Conservation (phyloP, 352 stramenopile species). For the Globisporangium solare region DNA sequence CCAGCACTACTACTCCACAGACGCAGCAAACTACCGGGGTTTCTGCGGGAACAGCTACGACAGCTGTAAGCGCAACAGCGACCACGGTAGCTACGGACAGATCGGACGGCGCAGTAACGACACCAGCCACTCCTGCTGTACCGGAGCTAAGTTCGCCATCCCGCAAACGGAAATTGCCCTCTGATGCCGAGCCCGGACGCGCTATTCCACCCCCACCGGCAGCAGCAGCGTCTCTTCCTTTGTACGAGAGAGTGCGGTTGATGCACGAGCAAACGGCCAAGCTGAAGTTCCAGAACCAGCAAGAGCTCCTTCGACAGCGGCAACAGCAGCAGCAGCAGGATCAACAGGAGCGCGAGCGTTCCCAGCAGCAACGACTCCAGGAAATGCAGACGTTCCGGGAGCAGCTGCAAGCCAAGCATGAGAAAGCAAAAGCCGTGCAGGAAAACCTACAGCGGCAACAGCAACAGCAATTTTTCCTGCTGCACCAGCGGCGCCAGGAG, state of each 20-base stretch:
- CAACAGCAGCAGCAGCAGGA: constrained; percentile 4
- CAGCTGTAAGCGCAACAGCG: no score
- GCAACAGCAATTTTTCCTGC: constrained; percentile 8
- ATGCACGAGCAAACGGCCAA: constrained; percentile 31
- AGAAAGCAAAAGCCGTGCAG: constrained; percentile 8
- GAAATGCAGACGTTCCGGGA: constrained; percentile 4
- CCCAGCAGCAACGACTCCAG: constrained; percentile 7
- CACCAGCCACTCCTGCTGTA: background rate
- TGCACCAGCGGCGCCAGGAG: constrained; percentile 10
- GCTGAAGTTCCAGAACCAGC: constrained; percentile 8
- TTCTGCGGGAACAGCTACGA: background rate
- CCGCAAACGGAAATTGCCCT: constrained; percentile 24
- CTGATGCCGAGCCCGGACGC: constrained; percentile 9
- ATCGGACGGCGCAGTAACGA: background rate
- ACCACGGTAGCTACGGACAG: background rate
- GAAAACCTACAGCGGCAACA: constrained; percentile 9
- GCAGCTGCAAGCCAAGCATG: constrained; percentile 4
- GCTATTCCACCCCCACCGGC: no score
- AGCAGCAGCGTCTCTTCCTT: constrained; percentile 17
- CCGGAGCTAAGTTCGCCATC: constrained; percentile 8
- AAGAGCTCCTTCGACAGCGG: constrained; percentile 11
- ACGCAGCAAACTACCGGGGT: background rate
- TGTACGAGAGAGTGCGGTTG: constrained; percentile 40
- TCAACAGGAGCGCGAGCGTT: constrained; percentile 6
- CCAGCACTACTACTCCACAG: background rate